These are phyloP conservation scores for Daldinia grandis DNA, from an alignment of 495 filamentous ascomycete species.

Conservation along the genomic window DNA sequence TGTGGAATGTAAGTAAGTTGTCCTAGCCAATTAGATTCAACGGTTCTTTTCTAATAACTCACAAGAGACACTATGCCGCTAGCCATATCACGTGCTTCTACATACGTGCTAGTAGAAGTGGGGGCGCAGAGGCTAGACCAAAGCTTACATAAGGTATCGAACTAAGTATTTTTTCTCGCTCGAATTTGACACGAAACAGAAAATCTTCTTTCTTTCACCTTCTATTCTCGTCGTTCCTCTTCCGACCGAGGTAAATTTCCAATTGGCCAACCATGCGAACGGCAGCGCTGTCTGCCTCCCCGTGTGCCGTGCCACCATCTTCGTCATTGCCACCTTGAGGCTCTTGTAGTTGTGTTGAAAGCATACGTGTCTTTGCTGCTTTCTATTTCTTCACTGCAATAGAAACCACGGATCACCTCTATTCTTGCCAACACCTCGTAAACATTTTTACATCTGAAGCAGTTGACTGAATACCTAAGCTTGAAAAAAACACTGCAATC, in stretches of 20 bases:
- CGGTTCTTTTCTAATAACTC: not conserved
- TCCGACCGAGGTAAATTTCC: constrained; percentile 15
- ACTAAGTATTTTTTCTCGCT: not conserved
- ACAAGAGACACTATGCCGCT: not conserved
- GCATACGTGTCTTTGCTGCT: constrained; percentile 31
- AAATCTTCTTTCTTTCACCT: constrained; percentile 27
- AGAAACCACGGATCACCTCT: not conserved
- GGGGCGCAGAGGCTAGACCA: not conserved
- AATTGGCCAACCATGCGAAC: constrained; percentile 45
- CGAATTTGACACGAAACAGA: constrained; percentile 39
- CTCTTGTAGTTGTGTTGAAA: constrained; percentile 26
- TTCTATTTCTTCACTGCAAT: constrained; percentile 7
- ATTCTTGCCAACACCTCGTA: not conserved
- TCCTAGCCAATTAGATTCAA: not conserved
- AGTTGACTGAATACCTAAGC: not conserved
- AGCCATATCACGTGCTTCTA: not conserved
- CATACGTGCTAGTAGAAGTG: not conserved
- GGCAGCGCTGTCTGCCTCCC: constrained; percentile 37
- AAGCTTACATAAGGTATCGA: not conserved
- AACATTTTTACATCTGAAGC: not conserved
- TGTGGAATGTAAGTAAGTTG: not conserved
- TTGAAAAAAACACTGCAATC: constrained; percentile 12
- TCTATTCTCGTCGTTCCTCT: constrained; percentile 21
- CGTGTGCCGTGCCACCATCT: constrained; percentile 35
- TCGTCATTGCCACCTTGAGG: constrained; percentile 38